Conservation (phyloP, 495 filamentous ascomycete species). For the Podospora conica region DNA sequence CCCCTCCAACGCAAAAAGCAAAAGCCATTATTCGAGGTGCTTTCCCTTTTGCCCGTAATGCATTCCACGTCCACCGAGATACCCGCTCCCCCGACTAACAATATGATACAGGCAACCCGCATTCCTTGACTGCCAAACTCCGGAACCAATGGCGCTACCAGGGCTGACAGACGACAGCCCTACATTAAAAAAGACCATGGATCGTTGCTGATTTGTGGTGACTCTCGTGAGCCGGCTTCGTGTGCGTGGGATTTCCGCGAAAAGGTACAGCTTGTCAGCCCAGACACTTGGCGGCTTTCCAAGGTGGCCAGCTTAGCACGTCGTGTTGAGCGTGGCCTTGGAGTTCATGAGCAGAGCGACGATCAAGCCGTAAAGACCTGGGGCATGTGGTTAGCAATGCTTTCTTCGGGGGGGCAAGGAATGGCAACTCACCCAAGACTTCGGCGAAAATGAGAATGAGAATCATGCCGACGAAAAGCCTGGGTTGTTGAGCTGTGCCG, state of each 20-base stretch:
- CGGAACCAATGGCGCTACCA: conserved; percentile 6
- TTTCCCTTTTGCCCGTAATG: conserved; percentile 3
- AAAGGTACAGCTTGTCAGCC: conserved; percentile 23
- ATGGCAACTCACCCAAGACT: conserved; percentile 73
- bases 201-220: not conserved
- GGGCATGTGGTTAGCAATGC: conserved; percentile 10
- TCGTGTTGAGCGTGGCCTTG: conserved; percentile 52
- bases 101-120: conserved; percentile 8
- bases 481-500: conserved; percentile 94
- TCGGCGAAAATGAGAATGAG: conserved; percentile 99
- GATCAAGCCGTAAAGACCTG: conserved; percentile 95
- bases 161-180: not conserved
- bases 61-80: conserved; percentile 22
- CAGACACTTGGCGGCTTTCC: conserved; percentile 6
- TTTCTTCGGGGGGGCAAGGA: not conserved
- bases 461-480: conserved; percentile 99
- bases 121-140: conserved; percentile 14
- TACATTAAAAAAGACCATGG: conserved; percentile 6
- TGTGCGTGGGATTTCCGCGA: conserved; percentile 8
- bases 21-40: conserved; percentile 27
- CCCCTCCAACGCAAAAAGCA: conserved; percentile 5
- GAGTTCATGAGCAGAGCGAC: conserved; percentile 99
- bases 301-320: conserved; percentile 26
- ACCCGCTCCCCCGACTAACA: conserved; percentile 18
- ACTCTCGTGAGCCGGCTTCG: conserved; percentile 7